phyloP scores from a whole-genome alignment of 2,329 filamentous ascomycete genomes.

The Calonectria pseudoturangicola region DNA sequence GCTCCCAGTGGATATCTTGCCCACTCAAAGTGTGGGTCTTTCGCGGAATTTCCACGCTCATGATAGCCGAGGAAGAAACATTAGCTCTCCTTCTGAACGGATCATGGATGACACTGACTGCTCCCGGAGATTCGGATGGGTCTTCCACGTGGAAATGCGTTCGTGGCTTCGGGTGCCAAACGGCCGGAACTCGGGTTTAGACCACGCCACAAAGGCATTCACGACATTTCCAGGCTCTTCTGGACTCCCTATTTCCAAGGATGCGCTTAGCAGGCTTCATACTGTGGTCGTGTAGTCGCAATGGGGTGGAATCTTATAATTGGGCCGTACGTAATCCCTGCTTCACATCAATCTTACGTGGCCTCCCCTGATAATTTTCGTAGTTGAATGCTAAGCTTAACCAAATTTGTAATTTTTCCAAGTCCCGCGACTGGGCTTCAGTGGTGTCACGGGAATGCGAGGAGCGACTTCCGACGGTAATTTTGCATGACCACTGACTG shows the following conservation, averaged over 20 bases:
- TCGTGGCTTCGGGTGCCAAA: not conserved
- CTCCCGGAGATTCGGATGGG: not conserved
- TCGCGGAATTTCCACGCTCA: not conserved
- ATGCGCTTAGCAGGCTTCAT: not conserved
- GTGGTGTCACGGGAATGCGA: not conserved
- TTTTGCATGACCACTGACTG: not conserved
- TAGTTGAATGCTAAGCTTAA: conserved; percentile 31
- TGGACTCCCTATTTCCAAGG: not conserved
- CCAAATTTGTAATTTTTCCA: not conserved
- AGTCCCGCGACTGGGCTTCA: not conserved
- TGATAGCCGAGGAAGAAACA: not conserved
- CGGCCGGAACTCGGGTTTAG: not conserved
- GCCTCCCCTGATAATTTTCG: conserved; percentile 22
- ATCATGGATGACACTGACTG: not conserved
- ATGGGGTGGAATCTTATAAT: not conserved
- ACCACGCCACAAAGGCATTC: not conserved
- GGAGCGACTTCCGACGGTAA: not conserved
- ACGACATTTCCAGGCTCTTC: not conserved
- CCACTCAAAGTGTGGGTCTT: not conserved
- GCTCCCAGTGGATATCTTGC: not conserved
- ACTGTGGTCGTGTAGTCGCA: not conserved
- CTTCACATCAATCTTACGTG: conserved; percentile 21
- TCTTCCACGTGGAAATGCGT: conserved; percentile 12
- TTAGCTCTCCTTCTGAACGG: not conserved
- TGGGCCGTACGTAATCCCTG: not conserved